Conservation (phyloP, 495 filamentous ascomycete genomes). For the Pseudotulostoma volvatum region DNA sequence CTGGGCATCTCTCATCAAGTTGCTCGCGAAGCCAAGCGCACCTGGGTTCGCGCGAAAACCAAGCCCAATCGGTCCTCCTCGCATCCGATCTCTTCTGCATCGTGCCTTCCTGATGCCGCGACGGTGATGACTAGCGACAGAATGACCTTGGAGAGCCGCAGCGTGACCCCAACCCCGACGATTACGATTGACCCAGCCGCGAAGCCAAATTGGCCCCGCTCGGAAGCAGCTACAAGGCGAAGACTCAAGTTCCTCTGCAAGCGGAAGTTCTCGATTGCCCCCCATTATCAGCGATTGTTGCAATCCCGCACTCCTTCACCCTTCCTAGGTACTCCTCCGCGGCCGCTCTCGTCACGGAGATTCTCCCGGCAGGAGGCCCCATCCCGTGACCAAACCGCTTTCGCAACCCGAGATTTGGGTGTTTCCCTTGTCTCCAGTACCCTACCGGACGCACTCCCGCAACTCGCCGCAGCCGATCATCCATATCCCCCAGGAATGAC, state of each 20-base stretch:
- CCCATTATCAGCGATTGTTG: slow-evolving; percentile 54
- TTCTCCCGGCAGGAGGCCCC: slow-evolving; percentile 14
- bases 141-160: slow-evolving; percentile 28
- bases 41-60: slow-evolving; percentile 38
- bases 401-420: slow-evolving; percentile 64
- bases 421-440: slow-evolving; percentile 71
- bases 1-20: slow-evolving; percentile 82
- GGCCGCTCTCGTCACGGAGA: slow-evolving; percentile 6
- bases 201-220: slow-evolving; percentile 56
- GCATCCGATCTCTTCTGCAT: not conserved
- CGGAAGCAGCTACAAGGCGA: slow-evolving; percentile 60
- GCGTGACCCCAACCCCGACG: slow-evolving; percentile 51
- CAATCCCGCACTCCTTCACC: slow-evolving; percentile 62
- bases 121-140: not conserved
- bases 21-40: slow-evolving; percentile 66
- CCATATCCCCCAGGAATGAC: slow-evolving; percentile 14
- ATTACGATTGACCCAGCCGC: slow-evolving; percentile 8
- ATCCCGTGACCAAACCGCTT: slow-evolving; percentile 21
- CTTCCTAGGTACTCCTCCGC: slow-evolving; percentile 38
- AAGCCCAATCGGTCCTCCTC: not conserved
- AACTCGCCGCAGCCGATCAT: slow-evolving; percentile 29
- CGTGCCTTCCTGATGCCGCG: not conserved
- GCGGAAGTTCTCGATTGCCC: slow-evolving; percentile 49
- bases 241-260: slow-evolving; percentile 74
- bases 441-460: slow-evolving; percentile 53